Conservation (phyloP, 352 stramenopile species). For the Albugo laibachii region DNA sequence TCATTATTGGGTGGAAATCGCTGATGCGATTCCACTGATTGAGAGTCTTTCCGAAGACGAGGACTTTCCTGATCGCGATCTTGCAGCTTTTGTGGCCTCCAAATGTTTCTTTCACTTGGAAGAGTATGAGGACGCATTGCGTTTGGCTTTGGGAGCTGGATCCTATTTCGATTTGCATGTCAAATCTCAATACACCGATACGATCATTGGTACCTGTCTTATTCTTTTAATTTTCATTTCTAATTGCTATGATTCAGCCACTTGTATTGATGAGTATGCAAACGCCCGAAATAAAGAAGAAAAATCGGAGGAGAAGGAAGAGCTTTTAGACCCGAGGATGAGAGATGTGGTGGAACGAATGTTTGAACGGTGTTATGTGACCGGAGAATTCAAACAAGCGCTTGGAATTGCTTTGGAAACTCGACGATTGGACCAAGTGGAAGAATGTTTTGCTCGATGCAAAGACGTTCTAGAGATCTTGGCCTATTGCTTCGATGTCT, state of each 20-base stretch:
- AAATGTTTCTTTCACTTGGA: slow-evolving; percentile 98
- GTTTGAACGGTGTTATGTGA: slow-evolving; percentile 92
- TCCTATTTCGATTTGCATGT: slow-evolving; percentile 88
- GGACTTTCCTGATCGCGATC: slow-evolving; percentile 74
- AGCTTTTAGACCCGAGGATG: slow-evolving; percentile 79
- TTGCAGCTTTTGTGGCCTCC: slow-evolving; percentile 83
- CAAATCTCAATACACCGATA: slow-evolving; percentile 93
- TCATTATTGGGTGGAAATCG: slow-evolving; percentile 88
- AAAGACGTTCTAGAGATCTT: slow-evolving; percentile 57
- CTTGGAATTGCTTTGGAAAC: slow-evolving; percentile 95
- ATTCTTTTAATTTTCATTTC: not conserved
- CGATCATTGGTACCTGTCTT: slow-evolving; percentile 73
- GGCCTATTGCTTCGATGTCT: slow-evolving; percentile 87
- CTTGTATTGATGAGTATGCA: slow-evolving; percentile 97
- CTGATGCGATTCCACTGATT: slow-evolving; percentile 81
- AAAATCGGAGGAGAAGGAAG: slow-evolving; percentile 25
- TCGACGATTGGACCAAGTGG: slow-evolving; percentile 82
- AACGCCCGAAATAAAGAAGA: slow-evolving; percentile 63
- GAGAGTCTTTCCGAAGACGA: slow-evolving; percentile 88
- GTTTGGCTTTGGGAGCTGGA: slow-evolving; percentile 88
- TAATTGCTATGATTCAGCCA: slow-evolving; percentile 16
- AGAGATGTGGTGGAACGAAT: slow-evolving; percentile 92
- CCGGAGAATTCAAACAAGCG: slow-evolving; percentile 89
- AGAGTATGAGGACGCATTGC: slow-evolving; percentile 90
- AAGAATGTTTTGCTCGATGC: slow-evolving; percentile 77